These are phyloP conservation scores for Senecio squalidus DNA, from an alignment of 140 eudicot species.

Conservation along the genomic window DNA sequence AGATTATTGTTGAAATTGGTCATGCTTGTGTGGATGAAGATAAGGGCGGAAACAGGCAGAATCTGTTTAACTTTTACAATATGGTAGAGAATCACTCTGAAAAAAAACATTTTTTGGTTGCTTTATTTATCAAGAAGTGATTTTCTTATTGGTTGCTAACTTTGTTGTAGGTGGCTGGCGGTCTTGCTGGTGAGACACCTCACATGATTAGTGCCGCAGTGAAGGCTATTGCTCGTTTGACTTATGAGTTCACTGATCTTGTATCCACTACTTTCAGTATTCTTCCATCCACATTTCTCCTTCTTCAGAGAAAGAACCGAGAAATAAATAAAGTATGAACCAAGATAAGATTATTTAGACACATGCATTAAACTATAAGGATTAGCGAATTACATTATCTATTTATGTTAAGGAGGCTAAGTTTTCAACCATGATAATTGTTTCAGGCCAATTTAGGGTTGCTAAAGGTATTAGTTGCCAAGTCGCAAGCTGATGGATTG, in stretches of 20 bases:
- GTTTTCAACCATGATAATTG: neutral
- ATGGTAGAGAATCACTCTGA: conserved; percentile 40
- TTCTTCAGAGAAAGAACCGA: conserved; percentile 75
- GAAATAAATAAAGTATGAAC: conserved; percentile 75
- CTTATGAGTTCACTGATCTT: conserved; percentile 95
- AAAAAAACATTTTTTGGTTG: neutral
- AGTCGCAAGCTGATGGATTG: conserved; percentile 77
- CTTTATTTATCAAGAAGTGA: conserved; percentile 6
- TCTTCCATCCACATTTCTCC: conserved; percentile 85
- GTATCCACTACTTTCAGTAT: conserved; percentile 62
- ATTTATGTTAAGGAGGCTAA: conserved; percentile 6
- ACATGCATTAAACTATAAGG: neutral
- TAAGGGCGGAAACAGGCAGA: conserved; percentile 66
- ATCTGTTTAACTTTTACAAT: conserved; percentile 56
- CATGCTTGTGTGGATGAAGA: conserved; percentile 90
- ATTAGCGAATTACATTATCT: neutral
- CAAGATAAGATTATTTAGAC: neutral
- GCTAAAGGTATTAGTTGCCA: conserved; percentile 89
- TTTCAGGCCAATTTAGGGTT: conserved; percentile 91
- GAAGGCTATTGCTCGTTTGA: conserved; percentile 93
- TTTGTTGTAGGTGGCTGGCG: conserved; percentile 70
- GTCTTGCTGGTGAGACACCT: conserved; percentile 91
- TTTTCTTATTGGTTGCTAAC: neutral
- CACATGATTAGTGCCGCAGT: conserved; percentile 97
- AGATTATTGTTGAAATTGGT: conserved; percentile 86